A percentile compares a stretch with the other conserved stretches of the same genome.
Conservation (phyloP, 768 basidiomycete species). For the Leccinum truebloodii region DNA sequence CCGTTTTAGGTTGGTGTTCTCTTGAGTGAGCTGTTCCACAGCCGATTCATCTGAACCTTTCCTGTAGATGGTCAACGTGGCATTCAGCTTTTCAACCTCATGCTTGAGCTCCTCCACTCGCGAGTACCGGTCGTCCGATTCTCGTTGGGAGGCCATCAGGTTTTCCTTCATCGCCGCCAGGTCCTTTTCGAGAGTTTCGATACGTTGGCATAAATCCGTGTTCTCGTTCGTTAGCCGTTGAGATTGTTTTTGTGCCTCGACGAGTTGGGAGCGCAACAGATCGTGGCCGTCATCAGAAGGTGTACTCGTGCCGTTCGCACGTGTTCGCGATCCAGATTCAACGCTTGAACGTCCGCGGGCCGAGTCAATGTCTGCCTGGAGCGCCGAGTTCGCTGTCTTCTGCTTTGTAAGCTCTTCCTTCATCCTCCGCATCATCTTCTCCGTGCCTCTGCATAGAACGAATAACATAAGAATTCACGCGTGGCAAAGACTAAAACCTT, state of each 20-base stretch:
- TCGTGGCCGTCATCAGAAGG: conserved; percentile 76
- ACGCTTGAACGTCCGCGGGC: conserved; percentile 59
- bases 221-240: conserved; percentile 75
- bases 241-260: conserved; percentile 75
- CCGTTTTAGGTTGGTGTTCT: conserved; percentile 75
- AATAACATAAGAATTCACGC: conserved; percentile 17
- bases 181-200: conserved; percentile 75
- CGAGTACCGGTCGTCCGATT: conserved; percentile 74
- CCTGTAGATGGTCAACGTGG: conserved; percentile 71
- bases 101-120: conserved; percentile 80
- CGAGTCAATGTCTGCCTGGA: conserved; percentile 84
- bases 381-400: conserved; percentile 73
- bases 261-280: conserved; percentile 65
- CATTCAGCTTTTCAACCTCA: conserved; percentile 75
- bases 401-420: conserved; percentile 94
- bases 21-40: conserved; percentile 78
- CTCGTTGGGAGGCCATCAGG: conserved; percentile 69
- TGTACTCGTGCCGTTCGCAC: conserved; percentile 75
- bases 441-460: conserved; percentile 70
- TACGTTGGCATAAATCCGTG: conserved; percentile 69
- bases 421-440: conserved; percentile 97
- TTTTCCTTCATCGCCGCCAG: conserved; percentile 69
- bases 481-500: conserved; percentile 19
- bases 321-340: conserved; percentile 50
- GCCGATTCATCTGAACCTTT: conserved; percentile 76